These are phyloP conservation scores for Mycena sanguinolenta DNA, from an alignment of 768 basidiomycete species.

Conservation along the genomic window DNA sequence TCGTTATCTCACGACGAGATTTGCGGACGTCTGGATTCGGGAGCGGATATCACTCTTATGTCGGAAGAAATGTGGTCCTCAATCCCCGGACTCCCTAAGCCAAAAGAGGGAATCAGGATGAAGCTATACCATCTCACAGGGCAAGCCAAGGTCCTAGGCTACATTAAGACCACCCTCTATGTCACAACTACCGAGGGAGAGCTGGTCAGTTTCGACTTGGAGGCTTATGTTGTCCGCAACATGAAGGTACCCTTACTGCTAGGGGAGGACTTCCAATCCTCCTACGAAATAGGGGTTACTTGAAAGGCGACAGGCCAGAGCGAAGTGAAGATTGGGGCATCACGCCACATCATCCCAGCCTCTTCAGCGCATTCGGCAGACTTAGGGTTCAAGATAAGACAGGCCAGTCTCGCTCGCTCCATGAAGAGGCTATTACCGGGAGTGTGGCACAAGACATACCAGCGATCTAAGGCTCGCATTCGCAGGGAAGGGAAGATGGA, in stretches of 20 bases:
- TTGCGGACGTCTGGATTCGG: not conserved
- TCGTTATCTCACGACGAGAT: not conserved
- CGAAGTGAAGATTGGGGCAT: too few species aligned
- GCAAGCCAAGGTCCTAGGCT: not conserved
- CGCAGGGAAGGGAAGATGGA: not conserved
- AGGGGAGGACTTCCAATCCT: conserved; percentile 44
- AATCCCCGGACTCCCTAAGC: not conserved
- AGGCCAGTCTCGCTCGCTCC: not conserved
- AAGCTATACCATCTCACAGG: not conserved
- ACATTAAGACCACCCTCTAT: not conserved
- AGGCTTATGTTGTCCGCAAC: conserved; percentile 41
- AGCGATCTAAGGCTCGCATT: not conserved
- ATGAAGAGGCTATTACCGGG: not conserved
- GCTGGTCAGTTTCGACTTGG: conserved; percentile 32
- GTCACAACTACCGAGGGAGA: not conserved
- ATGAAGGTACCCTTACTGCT: conserved; percentile 44
- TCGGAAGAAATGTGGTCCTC: not conserved
- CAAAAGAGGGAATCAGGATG: conserved; percentile 17
- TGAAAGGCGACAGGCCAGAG: conserved; percentile 22
- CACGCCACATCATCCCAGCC: conserved; percentile 11
- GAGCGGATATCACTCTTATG: not conserved
- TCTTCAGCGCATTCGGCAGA: conserved; percentile 20
- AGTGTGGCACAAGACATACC: not conserved
- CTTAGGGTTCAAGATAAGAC: conserved; percentile 14
- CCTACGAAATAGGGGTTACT: conserved; percentile 38